Evolutionary conservation across 441 rosid species (phyloP).

Genomic region (Omphalea diandra): DNA sequence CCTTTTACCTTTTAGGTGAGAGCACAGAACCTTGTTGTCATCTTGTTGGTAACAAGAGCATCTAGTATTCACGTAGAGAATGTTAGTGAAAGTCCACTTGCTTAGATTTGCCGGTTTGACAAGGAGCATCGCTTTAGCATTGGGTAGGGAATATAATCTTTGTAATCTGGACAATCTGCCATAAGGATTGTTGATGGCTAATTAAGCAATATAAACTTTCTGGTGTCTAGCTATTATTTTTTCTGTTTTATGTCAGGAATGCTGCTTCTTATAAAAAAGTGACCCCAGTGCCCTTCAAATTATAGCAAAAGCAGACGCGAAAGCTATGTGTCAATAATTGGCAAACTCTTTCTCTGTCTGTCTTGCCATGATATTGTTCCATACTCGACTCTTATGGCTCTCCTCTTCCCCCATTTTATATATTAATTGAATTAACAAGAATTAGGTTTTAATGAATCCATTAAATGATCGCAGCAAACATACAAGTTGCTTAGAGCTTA

Average conservation of each 20-base stretch:
- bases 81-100: too few relatives aligned
- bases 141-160: conserved; percentile 16
- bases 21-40: too few relatives aligned
- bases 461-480: too few relatives aligned
- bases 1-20: too few relatives aligned
- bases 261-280: conserved; percentile 19
- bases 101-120: too few relatives aligned
- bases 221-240: not conserved
- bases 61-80: too few relatives aligned
- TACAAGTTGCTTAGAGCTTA: too few relatives aligned
- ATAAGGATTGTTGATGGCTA: not conserved
- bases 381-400: not conserved
- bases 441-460: too few relatives aligned
- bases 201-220: not conserved
- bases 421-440: not conserved
- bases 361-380: not conserved
- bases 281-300: not conserved
- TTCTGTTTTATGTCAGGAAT: not conserved
- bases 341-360: not conserved
- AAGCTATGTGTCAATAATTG: not conserved
- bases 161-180: conserved; percentile 4
- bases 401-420: not conserved
- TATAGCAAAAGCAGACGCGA: conserved; percentile 5
- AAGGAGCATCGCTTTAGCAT: too few relatives aligned
- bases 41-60: too few relatives aligned